Evolutionary conservation across 2,329 filamentous ascomycete species (phyloP), one percentile per base, ranked within the genome.

Genomic region (Aspergillus terreus): DNA sequence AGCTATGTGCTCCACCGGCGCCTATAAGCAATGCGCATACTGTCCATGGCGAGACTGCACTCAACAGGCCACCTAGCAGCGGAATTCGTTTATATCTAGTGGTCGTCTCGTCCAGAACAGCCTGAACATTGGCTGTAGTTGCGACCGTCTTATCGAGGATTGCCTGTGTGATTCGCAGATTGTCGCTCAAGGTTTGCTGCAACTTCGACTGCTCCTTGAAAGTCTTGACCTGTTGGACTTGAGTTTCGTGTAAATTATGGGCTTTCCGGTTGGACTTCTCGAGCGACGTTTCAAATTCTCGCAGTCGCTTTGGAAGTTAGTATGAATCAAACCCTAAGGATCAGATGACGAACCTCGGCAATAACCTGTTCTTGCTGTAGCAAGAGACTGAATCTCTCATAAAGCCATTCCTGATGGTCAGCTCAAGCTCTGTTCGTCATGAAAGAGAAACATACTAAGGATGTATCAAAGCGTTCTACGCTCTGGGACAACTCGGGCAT

Each of bases 221-320:
- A 0, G 60, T 52, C 47, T 71, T 60, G 6, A 63, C 63, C 44
- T 76, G 71, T 21, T 63, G 54, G n/a, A 53, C 23, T 35, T 76
- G 72, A 5, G 60, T 55, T 47, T 60, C 58, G 19, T 66, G 66
- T 10, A 76, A 49, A 14, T 60, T 52, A 23, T 62, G 57, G 3
- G 71, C 66, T 50, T 58, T 70, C 1, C 44, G 19, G 49, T 71
- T 64, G 6, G 73, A 68, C 14, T 62, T 50, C 6, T 66, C 57
- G 27, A 76, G 65, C 2, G 63, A 59, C 3, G 33, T 49, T 30
- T 71, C 65, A 47, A 76, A 67, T 9, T 51, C 49, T 42, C 59
- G 58, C 6, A 76, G 58, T 19, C 63, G 69, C 73, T 76, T 38
- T 12, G n/a, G 6, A 40, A 27, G 12, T 70, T 48, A 70, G 62